Conservation (phyloP, 1,284 basidiomycete genomes). For the Cryptococcus jaspeensis region DNA sequence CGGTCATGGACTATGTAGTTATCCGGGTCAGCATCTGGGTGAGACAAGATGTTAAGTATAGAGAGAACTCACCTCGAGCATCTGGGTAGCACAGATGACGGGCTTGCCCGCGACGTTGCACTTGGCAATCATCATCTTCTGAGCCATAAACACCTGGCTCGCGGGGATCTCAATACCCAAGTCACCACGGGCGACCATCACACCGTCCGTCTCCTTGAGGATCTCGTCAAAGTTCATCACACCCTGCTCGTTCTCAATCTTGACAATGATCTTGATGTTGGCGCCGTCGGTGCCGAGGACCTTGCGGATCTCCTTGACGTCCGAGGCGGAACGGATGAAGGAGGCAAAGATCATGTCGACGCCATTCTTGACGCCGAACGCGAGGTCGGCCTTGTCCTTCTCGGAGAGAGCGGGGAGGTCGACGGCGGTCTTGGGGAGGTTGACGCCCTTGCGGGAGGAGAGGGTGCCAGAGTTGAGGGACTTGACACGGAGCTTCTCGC, state of each 20-base stretch:
- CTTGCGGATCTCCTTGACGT: conserved; percentile 85
- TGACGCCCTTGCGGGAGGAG: conserved; percentile 98
- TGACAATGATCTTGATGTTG: conserved; percentile 95
- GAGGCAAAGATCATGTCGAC: conserved; percentile 99
- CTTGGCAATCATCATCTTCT: conserved; percentile 99
- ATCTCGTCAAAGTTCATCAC: conserved; percentile 98
- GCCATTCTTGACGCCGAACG: conserved; percentile 94
- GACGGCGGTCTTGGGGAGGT: conserved; percentile 96
- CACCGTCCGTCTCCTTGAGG: conserved; percentile 85
- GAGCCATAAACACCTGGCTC: conserved; percentile 93
- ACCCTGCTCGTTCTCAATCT: conserved; percentile 98
- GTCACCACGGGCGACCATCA: conserved; percentile 98
- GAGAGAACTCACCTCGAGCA: conserved; percentile 79
- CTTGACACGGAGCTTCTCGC: conserved; percentile 76
- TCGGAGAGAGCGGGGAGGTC: conserved; percentile 97
- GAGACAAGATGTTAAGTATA: background rate
- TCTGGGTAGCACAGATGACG: conserved; percentile 98
- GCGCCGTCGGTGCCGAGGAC: conserved; percentile 89
- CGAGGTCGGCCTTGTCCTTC: conserved; percentile 94
- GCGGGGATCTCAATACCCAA: conserved; percentile 98
- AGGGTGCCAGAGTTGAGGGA: conserved; percentile 90
- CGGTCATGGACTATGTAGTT: conserved; percentile 79
- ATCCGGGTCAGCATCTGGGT: conserved; percentile 7
- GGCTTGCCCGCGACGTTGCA: conserved; percentile 97
- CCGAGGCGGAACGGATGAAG: conserved; percentile 89